Conservation (phyloP, 2,329 filamentous ascomycete species). For the Acrocalymma vagum region DNA sequence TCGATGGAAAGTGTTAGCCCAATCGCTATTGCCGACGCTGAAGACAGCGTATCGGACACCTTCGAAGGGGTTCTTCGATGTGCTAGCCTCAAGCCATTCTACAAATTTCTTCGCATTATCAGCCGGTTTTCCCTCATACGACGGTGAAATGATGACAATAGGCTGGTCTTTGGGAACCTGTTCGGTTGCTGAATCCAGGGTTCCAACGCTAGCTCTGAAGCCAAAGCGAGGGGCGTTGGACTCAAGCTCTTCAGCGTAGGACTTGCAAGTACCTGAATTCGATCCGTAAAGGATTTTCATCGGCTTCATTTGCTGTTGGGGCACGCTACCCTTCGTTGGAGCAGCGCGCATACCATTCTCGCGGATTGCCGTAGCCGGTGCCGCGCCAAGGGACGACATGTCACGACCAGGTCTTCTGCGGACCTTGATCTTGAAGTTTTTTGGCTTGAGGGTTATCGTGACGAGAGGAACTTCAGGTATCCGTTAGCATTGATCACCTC, state of each 20-base stretch:
- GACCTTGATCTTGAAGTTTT: constrained; percentile 67
- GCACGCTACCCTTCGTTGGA: not conserved
- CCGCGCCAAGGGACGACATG: constrained; percentile 13
- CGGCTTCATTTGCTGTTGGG: constrained; percentile 43
- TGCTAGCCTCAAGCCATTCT: constrained; percentile 68
- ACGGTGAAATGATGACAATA: constrained; percentile 72
- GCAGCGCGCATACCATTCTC: not conserved
- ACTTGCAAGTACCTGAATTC: constrained; percentile 78
- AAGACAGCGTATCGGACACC: constrained; percentile 73
- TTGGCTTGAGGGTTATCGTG: constrained; percentile 70
- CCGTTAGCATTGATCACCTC: not conserved
- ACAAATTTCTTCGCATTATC: constrained; percentile 77
- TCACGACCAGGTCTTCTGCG: constrained; percentile 16
- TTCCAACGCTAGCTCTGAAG: constrained; percentile 64
- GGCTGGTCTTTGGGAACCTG: constrained; percentile 68
- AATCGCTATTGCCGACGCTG: constrained; percentile 70
- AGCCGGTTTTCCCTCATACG: constrained; percentile 77
- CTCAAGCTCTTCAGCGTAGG: constrained; percentile 70
- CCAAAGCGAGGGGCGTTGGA: constrained; percentile 67
- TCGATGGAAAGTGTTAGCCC: constrained; percentile 69
- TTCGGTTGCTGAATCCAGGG: constrained; percentile 69
- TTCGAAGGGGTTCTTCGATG: constrained; percentile 59
- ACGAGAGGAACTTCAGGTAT: constrained; percentile 54
- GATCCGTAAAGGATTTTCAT: constrained; percentile 77
- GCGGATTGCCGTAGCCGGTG: constrained; percentile 5